Percentiles rank a stretch among this genome's conserved stretches.
Conservation (phyloP, 2,329 filamentous ascomycete genomes). For the Neofusicoccum sp. region DNA sequence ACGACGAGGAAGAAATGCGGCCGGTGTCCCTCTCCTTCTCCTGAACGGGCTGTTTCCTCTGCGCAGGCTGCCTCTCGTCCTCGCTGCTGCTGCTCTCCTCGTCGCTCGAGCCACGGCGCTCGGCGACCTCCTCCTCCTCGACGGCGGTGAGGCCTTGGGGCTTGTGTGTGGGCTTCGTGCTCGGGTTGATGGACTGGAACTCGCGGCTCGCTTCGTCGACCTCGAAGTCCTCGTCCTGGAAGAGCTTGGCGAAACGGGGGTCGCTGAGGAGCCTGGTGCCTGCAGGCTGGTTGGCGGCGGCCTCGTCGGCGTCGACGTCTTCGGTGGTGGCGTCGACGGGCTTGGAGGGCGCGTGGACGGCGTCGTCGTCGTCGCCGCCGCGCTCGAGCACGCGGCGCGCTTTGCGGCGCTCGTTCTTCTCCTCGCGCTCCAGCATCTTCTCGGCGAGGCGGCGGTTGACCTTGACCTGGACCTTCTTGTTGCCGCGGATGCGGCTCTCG, state of each 20-base stretch:
- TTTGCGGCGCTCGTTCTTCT: conserved; percentile 60
- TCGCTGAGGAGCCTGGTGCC: conserved; percentile 69
- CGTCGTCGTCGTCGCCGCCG: conserved; percentile 58
- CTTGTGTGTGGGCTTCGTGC: conserved; percentile 57
- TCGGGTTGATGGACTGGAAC: conserved; percentile 87
- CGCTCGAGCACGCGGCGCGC: conserved; percentile 58
- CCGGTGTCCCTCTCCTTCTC: conserved; percentile 37
- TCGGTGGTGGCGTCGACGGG: conserved; percentile 38
- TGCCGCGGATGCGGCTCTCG: conserved; percentile 89
- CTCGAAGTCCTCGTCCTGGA: conserved; percentile 89
- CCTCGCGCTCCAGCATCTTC: conserved; percentile 66
- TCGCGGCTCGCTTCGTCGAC: conserved; percentile 89
- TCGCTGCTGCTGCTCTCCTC: conserved; percentile 38
- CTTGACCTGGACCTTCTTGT: conserved; percentile 87
- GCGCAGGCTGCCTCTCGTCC: conserved; percentile 19
- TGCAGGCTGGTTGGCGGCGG: conserved; percentile 43
- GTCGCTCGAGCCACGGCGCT: conserved; percentile 38
- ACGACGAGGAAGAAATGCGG: conserved; percentile 69
- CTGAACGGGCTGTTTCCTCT: conserved; percentile 29
- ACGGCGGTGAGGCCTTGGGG: conserved; percentile 59
- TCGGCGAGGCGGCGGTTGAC: conserved; percentile 80
- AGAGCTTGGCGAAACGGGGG: conserved; percentile 82
- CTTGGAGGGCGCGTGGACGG: conserved; percentile 31
- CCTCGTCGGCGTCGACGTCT: conserved; percentile 57
- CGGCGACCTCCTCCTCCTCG: conserved; percentile 60